Evolutionary conservation across 352 stramenopile species (phyloP), one percentile per base, ranked within the genome.

Genomic region (Phytophthora sp.): DNA sequence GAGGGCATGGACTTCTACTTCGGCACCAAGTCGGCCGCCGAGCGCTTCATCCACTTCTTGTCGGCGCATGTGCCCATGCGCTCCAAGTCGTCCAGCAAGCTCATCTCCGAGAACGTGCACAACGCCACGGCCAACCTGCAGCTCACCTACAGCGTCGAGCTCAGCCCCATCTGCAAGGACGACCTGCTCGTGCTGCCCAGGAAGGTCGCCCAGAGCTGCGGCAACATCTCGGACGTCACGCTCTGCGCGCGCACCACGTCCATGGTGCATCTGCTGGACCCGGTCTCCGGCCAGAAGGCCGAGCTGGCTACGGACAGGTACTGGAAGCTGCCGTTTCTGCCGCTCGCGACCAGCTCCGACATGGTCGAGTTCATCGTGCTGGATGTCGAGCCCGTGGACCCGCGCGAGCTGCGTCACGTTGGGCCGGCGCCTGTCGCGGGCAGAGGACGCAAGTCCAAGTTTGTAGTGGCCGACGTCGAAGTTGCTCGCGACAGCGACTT

Each of bases 1-100:
- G 87, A 93, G 44, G 82, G 84, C 12, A 85, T 94, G 65, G 87
- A 94, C 56, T 93, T 94, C 53, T 92, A 89, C 70, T 93, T 91
- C 58, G 71, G 58, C 49, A 64, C 70, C 20, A 89, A 89, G 28
- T 78, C 74, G 2, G 62, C 59, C 0, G 82, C 72, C 13, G 79
- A 89, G 52, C 67, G 73, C 17, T 90, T 95, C 54, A 55, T 89
- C 21, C 62, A 87, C 41, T 93, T 95, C 38, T 39, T 92, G 17
- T 54, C 62, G 6, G 62, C 72, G 5, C 77, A 84, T 43, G 84
- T 90, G 20, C 84, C 87, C 13, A 82, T 92, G 69, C 71, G 77
- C n/a, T 75, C 71, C 53, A 93, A 90, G 63, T 66, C 66, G 9
- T 87, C 87, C 24, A 85, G 66, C 52, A 93, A 93, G 62, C 74